Evolutionary conservation across 208 protist genomes (phyloP), one percentile per base, ranked within the genome.

Genomic region (Trypanosoma caninum): DNA sequence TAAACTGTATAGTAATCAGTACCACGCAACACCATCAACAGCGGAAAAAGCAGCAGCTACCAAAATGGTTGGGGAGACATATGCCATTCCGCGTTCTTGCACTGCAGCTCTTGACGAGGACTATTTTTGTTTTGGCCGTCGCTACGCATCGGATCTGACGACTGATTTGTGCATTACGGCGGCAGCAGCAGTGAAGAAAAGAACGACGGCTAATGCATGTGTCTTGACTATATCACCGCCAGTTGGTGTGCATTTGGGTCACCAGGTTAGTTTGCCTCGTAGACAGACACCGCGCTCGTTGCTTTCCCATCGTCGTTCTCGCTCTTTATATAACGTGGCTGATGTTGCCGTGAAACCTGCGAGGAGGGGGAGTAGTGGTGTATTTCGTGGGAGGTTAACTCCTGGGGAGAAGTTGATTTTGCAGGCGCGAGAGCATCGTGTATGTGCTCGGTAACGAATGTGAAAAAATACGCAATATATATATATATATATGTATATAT

Each of bases 41-140:
- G n/a, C n/a, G n/a, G n/a, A n/a, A n/a, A n/a, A n/a, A n/a, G n/a
- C n/a, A n/a, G n/a, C n/a, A n/a, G n/a, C n/a, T n/a, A n/a, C 30
- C 11, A 9, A 0, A 13, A 30, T 25, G 23, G 1, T 4, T 3
- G 5, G 5, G 22, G 33, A 22, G 33, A 45, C 1, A 7, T 16
- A 31, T 18, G 2, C 10, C 40, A 9, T 14, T 10, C 10, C 30
- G 37, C 44, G 20, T 13, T 57, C 47, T 40, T 56, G 55, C n/a
- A 79, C 71, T 65, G 58, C 73, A 2, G 70, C 84, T 20, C 70
- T 78, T 35, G 81, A 89, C 20, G 84, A 91, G 18, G 84, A 91
- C 69, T 91, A 94, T 67, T 91, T 91, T 45, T 87, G 86, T 71
- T 94, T 91, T 75, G 87, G 82, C n/a, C 72, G 58, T n/a, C 53